These are phyloP conservation scores for Paramecium sonneborni DNA, from an alignment of 73 alveolate genomes.

Conservation along the genomic window DNA sequence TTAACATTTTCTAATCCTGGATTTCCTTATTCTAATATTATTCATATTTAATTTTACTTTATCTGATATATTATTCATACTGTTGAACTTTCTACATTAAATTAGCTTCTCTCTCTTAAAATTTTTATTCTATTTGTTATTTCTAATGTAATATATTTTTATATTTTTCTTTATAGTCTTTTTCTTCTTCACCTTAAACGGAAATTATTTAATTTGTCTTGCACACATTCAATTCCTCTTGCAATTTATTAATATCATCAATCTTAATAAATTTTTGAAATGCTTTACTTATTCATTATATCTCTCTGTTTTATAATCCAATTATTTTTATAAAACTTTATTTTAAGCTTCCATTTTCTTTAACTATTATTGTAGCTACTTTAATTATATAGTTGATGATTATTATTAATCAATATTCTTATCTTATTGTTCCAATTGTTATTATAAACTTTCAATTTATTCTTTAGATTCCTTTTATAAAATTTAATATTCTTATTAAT, in stretches of 20 bases:
- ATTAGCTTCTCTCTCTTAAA: background rate
- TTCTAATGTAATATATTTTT: background rate
- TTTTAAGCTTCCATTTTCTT: background rate
- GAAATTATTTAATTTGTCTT: background rate
- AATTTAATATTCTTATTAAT: background rate
- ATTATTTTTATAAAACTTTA: background rate
- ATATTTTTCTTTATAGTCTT: background rate
- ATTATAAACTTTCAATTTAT: background rate
- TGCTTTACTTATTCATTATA: background rate
- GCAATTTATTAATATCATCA: background rate
- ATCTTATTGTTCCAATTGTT: background rate
- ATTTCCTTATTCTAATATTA: background rate
- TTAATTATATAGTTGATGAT: background rate
- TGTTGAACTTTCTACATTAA: background rate
- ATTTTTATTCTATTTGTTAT: background rate
- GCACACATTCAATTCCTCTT: background rate
- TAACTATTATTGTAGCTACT: background rate
- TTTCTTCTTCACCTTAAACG: background rate
- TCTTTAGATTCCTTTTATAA: background rate
- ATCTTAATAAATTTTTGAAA: background rate
- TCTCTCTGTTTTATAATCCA: background rate
- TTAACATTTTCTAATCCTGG: background rate
- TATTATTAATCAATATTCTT: background rate
- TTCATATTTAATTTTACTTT: background rate
- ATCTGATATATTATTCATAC: background rate